Conservation (phyloP, 805 yeast species). For the Ogataea methylovora region DNA sequence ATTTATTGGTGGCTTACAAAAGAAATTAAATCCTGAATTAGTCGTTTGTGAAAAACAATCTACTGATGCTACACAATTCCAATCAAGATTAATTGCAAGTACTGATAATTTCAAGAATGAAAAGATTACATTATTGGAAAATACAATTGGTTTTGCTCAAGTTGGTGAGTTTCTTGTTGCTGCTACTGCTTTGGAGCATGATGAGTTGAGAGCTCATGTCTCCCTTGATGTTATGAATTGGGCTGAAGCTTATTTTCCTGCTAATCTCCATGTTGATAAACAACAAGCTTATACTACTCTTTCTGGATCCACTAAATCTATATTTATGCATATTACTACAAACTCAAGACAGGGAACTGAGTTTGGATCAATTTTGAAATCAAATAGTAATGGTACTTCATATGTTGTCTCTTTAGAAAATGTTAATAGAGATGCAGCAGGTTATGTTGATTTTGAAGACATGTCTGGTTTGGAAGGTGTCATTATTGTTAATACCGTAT, state of each 20-base stretch:
- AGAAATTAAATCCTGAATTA: slow-evolving; percentile 37
- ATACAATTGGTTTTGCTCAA: slow-evolving; percentile 62
- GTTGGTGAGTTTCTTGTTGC: slow-evolving; percentile 66
- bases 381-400: slow-evolving; percentile 82
- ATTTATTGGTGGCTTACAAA: slow-evolving; percentile 46
- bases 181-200: slow-evolving; percentile 45
- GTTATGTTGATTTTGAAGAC: slow-evolving; percentile 83
- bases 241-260: slow-evolving; percentile 75
- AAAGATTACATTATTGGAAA: slow-evolving; percentile 35
- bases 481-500: slow-evolving; percentile 61
- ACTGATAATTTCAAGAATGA: slow-evolving; percentile 39
- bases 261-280: slow-evolving; percentile 45
- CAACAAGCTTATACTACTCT: slow-evolving; percentile 70
- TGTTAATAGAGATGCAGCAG: slow-evolving; percentile 65
- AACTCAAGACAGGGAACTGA: slow-evolving; percentile 43
- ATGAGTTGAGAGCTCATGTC: slow-evolving; percentile 55
- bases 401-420: slow-evolving; percentile 58
- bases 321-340: slow-evolving; percentile 76
- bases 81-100: slow-evolving; percentile 35
- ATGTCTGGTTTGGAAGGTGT: slow-evolving; percentile 83
- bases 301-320: slow-evolving; percentile 58
- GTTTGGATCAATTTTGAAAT: slow-evolving; percentile 71
- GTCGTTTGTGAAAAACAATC: slow-evolving; percentile 53
- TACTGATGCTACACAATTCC: slow-evolving; percentile 25
- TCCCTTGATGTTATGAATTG: slow-evolving; percentile 66